Base-by-base conservation (phyloP, 163 green algal species). In the Trebouxiophyceae sp. region DNA sequence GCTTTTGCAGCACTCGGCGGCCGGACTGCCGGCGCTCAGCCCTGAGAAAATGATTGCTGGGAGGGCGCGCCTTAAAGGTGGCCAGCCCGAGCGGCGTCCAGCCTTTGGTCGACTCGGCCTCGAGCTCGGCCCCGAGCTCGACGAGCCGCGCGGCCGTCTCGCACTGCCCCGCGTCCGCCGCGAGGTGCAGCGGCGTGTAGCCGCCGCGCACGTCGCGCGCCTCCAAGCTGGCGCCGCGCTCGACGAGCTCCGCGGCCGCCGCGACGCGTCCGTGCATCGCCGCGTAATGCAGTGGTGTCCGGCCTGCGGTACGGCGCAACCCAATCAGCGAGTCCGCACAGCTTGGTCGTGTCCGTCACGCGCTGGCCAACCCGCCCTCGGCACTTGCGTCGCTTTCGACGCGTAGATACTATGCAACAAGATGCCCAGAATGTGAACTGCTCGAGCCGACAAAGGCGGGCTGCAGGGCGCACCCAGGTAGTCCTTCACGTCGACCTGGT, bases 281-380 rank as follows among this genome's bases (percentile, higher is more conserved):
- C 1, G 81, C 81, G 55, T 86, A 81, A 63, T 87, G 81, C 68
- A 87, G 60, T 16, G 81, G 75, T 12, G 76, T 84, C 47, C 78
- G 71, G 1, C 71, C 71, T 77, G 65, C 32, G 57, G 23, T 30
- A 57, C 26, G 5, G 47, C 22, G 39, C 39, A 50, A n/a, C n/a
- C n/a, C n/a, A n/a, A n/a, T n/a, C n/a, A n/a, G n/a, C n/a, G n/a
- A n/a, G n/a, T n/a, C n/a, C n/a, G n/a, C n/a, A n/a, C n/a, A n/a
- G n/a, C n/a, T n/a, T n/a, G n/a, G n/a, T n/a, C n/a, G n/a, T n/a
- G n/a, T n/a, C n/a, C n/a, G n/a, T n/a, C n/a, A n/a, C n/a, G n/a
- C n/a, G n/a, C n/a, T n/a, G n/a, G n/a, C n/a, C n/a, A n/a, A n/a
- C n/a, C n/a, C n/a, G n/a, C n/a, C n/a, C n/a, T n/a, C n/a, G n/a